Evolutionary conservation across 2,329 filamentous ascomycete genomes (phyloP), one percentile per base, ranked within the genome.

Genomic region (Sporothrix protearum): DNA sequence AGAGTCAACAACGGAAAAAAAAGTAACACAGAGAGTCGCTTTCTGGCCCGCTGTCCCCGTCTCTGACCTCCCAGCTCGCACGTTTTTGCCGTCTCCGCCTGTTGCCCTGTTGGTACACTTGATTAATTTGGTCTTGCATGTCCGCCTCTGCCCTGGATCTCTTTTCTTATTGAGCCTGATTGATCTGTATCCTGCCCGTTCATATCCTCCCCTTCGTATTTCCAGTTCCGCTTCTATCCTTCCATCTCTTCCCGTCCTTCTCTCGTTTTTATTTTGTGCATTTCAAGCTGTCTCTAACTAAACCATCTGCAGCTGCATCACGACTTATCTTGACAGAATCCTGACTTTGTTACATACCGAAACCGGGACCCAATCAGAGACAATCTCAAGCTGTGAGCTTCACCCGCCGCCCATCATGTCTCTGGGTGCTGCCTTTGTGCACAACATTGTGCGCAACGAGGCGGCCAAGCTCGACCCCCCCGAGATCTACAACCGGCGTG

Each of bases 401-500:
- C 39, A 7, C n/a, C 30, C 42, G 9, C n/a, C 16, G n/a, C 4
- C 22, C 59, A 33, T 39, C 55, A 74, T 74, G 73, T 12, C 73
- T 8, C 14, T 69, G 59, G 68, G 70, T 42, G 70, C 67, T 68
- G n/a, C 30, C 1, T 70, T 74, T 63, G 64, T 74, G 55, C 69
- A 49, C 12, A 55, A 63, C 25, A 33, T 85, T 73, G 82, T 85
- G 74, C 83, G 82, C 74, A 85, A 85, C 77, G 83, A 91, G 76
- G 86, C 89, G 57, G 90, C 91, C 82, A 87, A 84, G 77, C 81
- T 82, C 59, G 90, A 92, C 76, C 90, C 90, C 16, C 84, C 85
- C 8, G 87, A 91, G 78, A 87, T 91, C 71, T 91, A 91, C 80
- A 89, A 88, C 76, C 91, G 89, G 88, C 85, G 89, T 69, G 88